Percentiles rank a stretch among this genome's conserved stretches.
Conservation (phyloP, 352 stramenopile species). For the Globisporangium paroecandrum region DNA sequence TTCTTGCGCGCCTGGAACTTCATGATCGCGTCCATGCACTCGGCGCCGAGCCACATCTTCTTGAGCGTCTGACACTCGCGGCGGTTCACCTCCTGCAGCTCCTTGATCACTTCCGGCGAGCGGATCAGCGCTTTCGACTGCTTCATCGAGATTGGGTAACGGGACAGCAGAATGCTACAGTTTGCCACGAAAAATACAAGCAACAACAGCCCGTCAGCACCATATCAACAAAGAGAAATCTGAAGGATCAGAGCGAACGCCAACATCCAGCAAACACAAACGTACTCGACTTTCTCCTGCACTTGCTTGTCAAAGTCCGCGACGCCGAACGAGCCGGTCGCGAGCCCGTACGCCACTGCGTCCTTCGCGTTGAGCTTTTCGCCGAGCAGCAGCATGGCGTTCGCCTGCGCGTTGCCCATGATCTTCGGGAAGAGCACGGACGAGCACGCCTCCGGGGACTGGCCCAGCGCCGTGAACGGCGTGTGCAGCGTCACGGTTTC, state of each 20-base stretch:
- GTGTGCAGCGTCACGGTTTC: constrained; percentile 88
- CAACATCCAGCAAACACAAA: constrained; percentile 11
- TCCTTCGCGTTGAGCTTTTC: constrained; percentile 77
- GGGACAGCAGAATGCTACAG: constrained; percentile 47
- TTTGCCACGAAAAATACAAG: not conserved
- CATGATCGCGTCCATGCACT: constrained; percentile 76
- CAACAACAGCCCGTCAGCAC: not conserved
- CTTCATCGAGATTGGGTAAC: constrained; percentile 62
- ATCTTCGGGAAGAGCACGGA: constrained; percentile 82
- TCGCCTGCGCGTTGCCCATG: constrained; percentile 84
- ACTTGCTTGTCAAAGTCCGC: constrained; percentile 62
- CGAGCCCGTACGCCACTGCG: constrained; percentile 41
- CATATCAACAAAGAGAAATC: not conserved
- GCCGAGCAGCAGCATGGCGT: constrained; percentile 81
- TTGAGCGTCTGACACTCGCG: constrained; percentile 64
- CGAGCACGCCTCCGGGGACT: constrained; percentile 90
- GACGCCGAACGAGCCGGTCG: constrained; percentile 51
- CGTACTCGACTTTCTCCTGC: constrained; percentile 56
- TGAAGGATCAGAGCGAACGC: not conserved
- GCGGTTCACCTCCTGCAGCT: constrained; percentile 57
- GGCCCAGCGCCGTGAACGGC: constrained; percentile 88
- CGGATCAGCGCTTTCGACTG: constrained; percentile 63
- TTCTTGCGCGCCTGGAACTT: constrained; percentile 77
- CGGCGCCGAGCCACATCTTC: constrained; percentile 62
- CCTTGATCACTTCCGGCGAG: constrained; percentile 35